Percentiles rank a stretch among this genome's conserved stretches.
These are phyloP conservation scores for Colletotrichum sp. DNA, from an alignment of 2,329 filamentous ascomycete genomes.

Conservation along the genomic window DNA sequence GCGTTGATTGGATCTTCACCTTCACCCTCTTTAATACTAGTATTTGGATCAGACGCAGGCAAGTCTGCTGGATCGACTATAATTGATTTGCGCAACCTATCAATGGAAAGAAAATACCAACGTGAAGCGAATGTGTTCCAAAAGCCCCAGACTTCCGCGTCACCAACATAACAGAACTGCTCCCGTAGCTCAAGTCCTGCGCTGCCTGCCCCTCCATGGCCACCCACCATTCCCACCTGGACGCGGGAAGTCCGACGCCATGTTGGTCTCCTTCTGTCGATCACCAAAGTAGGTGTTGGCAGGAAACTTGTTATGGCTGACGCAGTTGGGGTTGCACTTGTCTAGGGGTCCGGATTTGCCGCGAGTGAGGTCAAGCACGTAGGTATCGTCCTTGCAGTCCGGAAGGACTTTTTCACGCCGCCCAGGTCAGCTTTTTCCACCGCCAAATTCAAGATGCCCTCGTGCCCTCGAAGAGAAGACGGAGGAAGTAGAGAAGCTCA, in stretches of 20 bases:
- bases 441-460: background rate
- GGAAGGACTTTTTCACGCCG: background rate
- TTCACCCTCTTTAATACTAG: background rate
- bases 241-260: constrained; percentile 8
- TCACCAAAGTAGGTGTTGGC: constrained; percentile 19
- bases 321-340: constrained; percentile 22
- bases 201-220: background rate
- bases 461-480: background rate
- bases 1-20: background rate
- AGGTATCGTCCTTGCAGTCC: constrained; percentile 18
- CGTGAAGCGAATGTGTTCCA: background rate
- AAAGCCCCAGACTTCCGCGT: background rate
- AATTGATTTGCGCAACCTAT: background rate
- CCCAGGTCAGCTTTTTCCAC: background rate
- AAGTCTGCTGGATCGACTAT: background rate
- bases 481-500: background rate
- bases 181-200: background rate
- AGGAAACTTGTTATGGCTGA: constrained; percentile 20
- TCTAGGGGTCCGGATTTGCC: constrained; percentile 19
- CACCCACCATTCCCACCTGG: background rate
- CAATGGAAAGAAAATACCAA: background rate
- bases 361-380: constrained; percentile 18
- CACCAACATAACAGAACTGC: background rate
- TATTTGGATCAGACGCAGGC: background rate
- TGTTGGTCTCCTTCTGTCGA: constrained; percentile 14